A percentile compares a stretch with the other conserved stretches of the same genome.
Evolutionary conservation across 1,284 basidiomycete species (phyloP).

Genomic region (Cryptococcus sp.): DNA sequence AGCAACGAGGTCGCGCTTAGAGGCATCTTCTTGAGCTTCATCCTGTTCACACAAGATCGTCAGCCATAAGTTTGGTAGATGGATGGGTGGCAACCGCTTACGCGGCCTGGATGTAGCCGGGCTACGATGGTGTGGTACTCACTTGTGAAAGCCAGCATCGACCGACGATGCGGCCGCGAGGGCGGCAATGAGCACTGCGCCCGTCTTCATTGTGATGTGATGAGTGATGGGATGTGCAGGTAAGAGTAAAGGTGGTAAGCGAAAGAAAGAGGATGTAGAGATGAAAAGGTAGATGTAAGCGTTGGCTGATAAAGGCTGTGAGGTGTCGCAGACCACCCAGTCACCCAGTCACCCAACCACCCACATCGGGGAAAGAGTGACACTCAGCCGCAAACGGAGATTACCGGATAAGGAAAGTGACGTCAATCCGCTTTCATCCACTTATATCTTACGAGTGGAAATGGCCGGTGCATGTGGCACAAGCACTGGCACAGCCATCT

Average conservation of each 20-base stretch:
- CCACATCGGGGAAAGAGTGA: not conserved
- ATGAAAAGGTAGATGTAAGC: conserved; percentile 1
- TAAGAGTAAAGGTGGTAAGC: conserved; percentile 11
- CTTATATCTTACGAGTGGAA: not conserved
- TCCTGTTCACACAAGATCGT: conserved; percentile 53
- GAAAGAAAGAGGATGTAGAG: conserved; percentile 7
- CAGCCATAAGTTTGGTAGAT: not conserved
- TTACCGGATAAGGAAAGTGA: conserved; percentile 11
- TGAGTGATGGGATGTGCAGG: not conserved
- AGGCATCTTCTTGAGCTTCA: conserved; percentile 82
- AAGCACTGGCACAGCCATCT: not conserved
- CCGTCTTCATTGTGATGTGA: conserved; percentile 61
- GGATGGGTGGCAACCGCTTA: conserved; percentile 39
- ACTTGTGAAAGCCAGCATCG: conserved; percentile 49
- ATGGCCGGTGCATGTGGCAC: not conserved
- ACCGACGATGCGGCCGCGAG: conserved; percentile 61
- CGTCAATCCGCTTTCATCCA: conserved; percentile 1
- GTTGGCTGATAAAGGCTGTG: conserved; percentile 1
- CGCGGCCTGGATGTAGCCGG: conserved; percentile 27
- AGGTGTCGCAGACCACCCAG: not conserved
- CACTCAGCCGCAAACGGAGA: conserved; percentile 3
- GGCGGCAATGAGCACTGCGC: conserved; percentile 70
- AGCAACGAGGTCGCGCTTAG: conserved; percentile 56
- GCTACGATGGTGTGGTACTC: conserved; percentile 30
- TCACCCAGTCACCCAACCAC: not conserved